Percentiles rank a stretch among this genome's conserved stretches.
phyloP scores from a whole-genome alignment of 2,329 filamentous ascomycete species.

The Didymosphaeria variabile region DNA sequence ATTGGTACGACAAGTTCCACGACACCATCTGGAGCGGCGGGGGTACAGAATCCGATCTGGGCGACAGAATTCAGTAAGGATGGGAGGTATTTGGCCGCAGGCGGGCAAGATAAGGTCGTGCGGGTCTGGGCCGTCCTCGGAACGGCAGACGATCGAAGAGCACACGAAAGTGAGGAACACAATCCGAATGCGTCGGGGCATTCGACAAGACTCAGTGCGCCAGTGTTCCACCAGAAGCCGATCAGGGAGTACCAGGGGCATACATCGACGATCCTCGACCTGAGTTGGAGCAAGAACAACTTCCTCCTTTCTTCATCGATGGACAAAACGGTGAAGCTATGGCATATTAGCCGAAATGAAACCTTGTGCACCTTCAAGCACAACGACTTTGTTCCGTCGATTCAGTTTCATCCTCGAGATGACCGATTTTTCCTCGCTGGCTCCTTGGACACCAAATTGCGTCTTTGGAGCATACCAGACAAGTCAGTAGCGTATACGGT shows the following conservation, averaged over 20 bases:
- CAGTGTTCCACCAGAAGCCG: slow-evolving; percentile 85
- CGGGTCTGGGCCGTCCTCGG: slow-evolving; percentile 90
- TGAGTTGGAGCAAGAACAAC: slow-evolving; percentile 99
- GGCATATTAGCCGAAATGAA: slow-evolving; percentile 86
- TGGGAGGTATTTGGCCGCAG: slow-evolving; percentile 89
- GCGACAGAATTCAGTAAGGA: slow-evolving; percentile 92
- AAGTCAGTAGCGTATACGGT: slow-evolving; percentile 87
- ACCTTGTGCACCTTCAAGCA: slow-evolving; percentile 95
- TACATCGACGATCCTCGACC: slow-evolving; percentile 82
- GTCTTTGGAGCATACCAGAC: slow-evolving; percentile 97
- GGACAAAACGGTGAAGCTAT: slow-evolving; percentile 95
- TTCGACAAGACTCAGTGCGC: slow-evolving; percentile 78
- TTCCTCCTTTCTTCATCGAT: slow-evolving; percentile 95
- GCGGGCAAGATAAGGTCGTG: slow-evolving; percentile 85
- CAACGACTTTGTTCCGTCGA: slow-evolving; percentile 92
- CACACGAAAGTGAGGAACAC: slow-evolving; percentile 76
- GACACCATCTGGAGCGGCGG: slow-evolving; percentile 45
- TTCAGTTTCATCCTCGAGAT: slow-evolving; percentile 92
- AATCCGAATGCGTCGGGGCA: slow-evolving; percentile 57
- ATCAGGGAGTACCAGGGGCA: slow-evolving; percentile 84
- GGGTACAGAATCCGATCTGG: slow-evolving; percentile 77
- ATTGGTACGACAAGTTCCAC: slow-evolving; percentile 29
- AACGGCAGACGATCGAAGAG: slow-evolving; percentile 78
- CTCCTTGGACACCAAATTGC: slow-evolving; percentile 85
- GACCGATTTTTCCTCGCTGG: slow-evolving; percentile 97